phyloP scores from a whole-genome alignment of 768 basidiomycete species.

The Leccinum pellstonianum region DNA sequence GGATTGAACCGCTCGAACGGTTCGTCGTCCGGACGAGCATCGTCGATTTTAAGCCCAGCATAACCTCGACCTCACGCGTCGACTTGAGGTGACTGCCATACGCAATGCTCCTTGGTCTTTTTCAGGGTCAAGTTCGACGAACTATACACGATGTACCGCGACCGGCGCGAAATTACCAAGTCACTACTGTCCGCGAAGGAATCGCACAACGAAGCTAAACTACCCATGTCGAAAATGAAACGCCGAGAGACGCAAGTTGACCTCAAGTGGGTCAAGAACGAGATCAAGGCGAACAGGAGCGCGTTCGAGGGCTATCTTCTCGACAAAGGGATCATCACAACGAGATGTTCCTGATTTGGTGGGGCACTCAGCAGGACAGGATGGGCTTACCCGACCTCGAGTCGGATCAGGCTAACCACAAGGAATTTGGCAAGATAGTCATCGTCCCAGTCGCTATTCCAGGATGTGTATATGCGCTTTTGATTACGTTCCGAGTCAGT shows the following conservation, averaged over 20 bases:
- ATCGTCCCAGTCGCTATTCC: too few relatives aligned
- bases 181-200: constrained; percentile 48
- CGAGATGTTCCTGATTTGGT: constrained; percentile 74
- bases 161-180: constrained; percentile 88
- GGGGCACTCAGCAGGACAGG: constrained; percentile 49
- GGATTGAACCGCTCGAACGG: constrained; percentile 79
- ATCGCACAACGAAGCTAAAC: constrained; percentile 31
- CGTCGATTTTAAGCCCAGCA: constrained; percentile 37
- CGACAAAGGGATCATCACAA: constrained; percentile 83
- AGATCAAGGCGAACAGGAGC: constrained; percentile 62
- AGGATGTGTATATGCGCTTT: too few relatives aligned
- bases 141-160: constrained; percentile 97
- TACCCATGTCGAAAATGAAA: constrained; percentile 68
- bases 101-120: constrained; percentile 77
- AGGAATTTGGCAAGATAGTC: too few relatives aligned
- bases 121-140: constrained; percentile 92
- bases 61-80: constrained; percentile 21
- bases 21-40: constrained; percentile 89
- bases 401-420: not conserved
- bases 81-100: constrained; percentile 57
- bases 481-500: too few relatives aligned
- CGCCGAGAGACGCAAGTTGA: constrained; percentile 79
- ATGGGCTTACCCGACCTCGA: constrained; percentile 31
- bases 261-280: constrained; percentile 76
- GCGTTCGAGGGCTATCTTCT: constrained; percentile 63